phyloP scores from a whole-genome alignment of 192 early-diverging fungal species.

The Podila epicladia region DNA sequence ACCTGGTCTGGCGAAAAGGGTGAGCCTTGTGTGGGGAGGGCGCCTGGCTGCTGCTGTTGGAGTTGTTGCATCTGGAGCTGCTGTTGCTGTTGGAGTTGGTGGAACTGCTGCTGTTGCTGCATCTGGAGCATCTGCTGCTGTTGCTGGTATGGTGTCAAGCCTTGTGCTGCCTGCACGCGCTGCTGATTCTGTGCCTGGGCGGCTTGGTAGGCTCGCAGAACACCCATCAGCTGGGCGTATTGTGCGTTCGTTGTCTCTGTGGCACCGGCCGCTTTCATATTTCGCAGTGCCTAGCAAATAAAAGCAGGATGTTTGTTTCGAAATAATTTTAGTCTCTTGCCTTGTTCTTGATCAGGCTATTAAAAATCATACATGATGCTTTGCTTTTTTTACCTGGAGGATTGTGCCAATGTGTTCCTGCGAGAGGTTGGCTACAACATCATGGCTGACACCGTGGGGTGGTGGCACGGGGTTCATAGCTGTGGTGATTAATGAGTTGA shows the following conservation, averaged over 20 bases:
- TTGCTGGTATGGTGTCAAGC: slow-evolving; percentile 39
- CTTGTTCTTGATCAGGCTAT: not conserved
- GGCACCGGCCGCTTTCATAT: slow-evolving; percentile 70
- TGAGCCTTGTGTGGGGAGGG: slow-evolving; percentile 21
- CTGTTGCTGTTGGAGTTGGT: slow-evolving; percentile 46
- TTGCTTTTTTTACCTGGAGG: slow-evolving; percentile 23
- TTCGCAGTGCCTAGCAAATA: slow-evolving; percentile 30
- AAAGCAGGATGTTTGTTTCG: not conserved
- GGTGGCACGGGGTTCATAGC: slow-evolving; percentile 38
- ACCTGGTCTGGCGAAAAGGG: slow-evolving; percentile 72
- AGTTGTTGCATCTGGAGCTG: slow-evolving; percentile 53
- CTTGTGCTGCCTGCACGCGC: slow-evolving; percentile 24
- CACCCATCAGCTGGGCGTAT: slow-evolving; percentile 71
- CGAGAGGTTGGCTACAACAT: slow-evolving; percentile 43
- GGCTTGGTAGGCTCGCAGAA: slow-evolving; percentile 62
- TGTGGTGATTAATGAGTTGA: not conserved
- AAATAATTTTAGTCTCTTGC: not conserved
- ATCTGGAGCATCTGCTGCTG: slow-evolving; percentile 56
- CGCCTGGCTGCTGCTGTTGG: slow-evolving; percentile 44
- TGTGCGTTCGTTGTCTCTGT: slow-evolving; percentile 83
- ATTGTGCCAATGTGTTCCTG: slow-evolving; percentile 46
- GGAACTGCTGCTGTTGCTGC: slow-evolving; percentile 59
- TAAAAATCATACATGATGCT: not conserved
- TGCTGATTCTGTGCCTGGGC: slow-evolving; percentile 32
- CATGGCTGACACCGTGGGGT: slow-evolving; percentile 20